Evolutionary conservation across 768 basidiomycete genomes (phyloP), one percentile per base, ranked within the genome.

Genomic region (Tricholoma sp.): DNA sequence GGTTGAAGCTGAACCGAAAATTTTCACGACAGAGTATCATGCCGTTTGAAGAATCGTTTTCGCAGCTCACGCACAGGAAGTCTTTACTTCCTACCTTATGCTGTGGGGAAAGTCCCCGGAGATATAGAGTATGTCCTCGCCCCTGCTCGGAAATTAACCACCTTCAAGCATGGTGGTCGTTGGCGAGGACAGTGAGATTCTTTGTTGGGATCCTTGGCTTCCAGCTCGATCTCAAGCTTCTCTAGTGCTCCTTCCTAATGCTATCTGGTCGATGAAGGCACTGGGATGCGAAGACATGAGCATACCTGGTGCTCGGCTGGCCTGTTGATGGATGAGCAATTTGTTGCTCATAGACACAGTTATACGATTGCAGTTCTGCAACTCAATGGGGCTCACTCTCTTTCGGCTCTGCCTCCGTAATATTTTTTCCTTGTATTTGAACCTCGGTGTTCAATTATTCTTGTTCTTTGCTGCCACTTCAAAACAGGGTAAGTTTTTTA

Each of bases 51-150:
- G 88, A 83, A 88, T 83, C 88, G 89, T 83, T 73, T 72, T 91
- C 89, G 84, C 89, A 90, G 89, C 83, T 80, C 72, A 80, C 89
- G 76, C 70, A 88, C 89, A 79, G 81, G 76, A 76, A 79, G 79
- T 72, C 63, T 57, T 55, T 56, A 68, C 75, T 78, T 77, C 78
- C 73, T 60, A 55, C 56, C 61, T 78, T 74, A 60, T 63, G 86
- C 89, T 90, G 89, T 85, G 89, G 89, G 89, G 88, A 90, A 91
- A 90, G 89, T 90, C 89, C 86, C 89, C 89, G 89, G 89, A 90
- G 89, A 81, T 71, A 80, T 85, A 86, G 88, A 88, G 83, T 67
- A 73, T 79, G 71, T 75, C 74, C 77, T 81, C 75, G 70, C 74
- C 76, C 76, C 52, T 66, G 69, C 64, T 77, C 64, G 88, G 88